These are phyloP conservation scores for Plasmodium gonderi DNA, from an alignment of 169 alveolate genomes.

Conservation along the genomic window DNA sequence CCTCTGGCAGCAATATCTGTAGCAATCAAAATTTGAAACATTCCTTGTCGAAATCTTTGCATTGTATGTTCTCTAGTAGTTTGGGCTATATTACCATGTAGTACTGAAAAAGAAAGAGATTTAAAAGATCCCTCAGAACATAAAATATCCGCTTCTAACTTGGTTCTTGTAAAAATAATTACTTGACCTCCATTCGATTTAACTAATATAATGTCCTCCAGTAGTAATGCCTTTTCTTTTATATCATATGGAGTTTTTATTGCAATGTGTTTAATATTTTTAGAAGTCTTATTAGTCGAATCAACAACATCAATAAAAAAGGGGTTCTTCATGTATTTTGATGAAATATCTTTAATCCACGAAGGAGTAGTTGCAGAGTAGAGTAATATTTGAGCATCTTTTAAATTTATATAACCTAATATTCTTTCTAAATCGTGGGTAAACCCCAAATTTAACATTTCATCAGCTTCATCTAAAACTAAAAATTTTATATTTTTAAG, in stretches of 20 bases:
- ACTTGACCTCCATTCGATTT: conserved; percentile 83
- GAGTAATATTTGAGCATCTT: conserved; percentile 79
- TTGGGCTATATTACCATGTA: conserved; percentile 78
- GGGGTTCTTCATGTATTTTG: conserved; percentile 79
- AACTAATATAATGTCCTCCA: conserved; percentile 71
- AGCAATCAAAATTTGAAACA: conserved; percentile 89
- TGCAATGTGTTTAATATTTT: conserved; percentile 42
- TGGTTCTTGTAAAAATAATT: conserved; percentile 78
- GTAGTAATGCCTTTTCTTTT: conserved; percentile 58
- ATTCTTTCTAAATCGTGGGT: conserved; percentile 93
- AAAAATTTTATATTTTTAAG: conserved; percentile 82
- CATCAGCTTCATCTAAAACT: conserved; percentile 99
- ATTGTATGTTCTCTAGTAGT: conserved; percentile 55
- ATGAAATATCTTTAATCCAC: conserved; percentile 85
- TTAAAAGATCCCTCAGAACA: conserved; percentile 66
- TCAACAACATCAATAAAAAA: conserved; percentile 76
- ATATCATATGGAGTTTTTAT: conserved; percentile 67
- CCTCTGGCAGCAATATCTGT: conserved; percentile 98
- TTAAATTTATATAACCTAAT: conserved; percentile 77
- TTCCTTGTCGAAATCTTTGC: conserved; percentile 92
- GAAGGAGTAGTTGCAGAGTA: conserved; percentile 90
- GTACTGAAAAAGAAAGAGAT: conserved; percentile 67
- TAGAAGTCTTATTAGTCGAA: conserved; percentile 35
- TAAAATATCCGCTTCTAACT: conserved; percentile 72
- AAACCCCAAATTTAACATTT: conserved; percentile 98